phyloP scores from a whole-genome alignment of 345 rosid genomes.

The Populus alba region DNA sequence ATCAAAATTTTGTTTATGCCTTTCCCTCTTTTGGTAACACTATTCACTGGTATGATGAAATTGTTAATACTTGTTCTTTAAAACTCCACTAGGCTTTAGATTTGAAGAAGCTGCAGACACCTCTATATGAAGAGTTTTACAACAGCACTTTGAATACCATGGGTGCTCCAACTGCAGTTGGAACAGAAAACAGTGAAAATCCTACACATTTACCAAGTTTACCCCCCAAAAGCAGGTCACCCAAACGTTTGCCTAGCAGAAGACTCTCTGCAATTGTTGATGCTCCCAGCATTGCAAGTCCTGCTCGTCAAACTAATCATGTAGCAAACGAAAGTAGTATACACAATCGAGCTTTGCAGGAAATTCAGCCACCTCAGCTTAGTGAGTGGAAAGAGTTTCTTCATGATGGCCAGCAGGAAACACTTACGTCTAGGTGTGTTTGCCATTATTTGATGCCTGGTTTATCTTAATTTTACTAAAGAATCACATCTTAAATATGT shows the following conservation, averaged over 20 bases:
- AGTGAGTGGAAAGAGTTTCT: constrained; percentile 42
- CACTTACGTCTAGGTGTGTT: constrained; percentile 20
- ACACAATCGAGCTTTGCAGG: constrained; percentile 45
- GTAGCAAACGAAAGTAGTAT: constrained; percentile 36
- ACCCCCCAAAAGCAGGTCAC: constrained; percentile 63
- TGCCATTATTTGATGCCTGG: not conserved
- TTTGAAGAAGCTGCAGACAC: constrained; percentile 35
- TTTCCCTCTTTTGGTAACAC: not conserved
- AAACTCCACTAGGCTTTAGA: constrained; percentile 38
- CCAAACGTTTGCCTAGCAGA: constrained; percentile 71
- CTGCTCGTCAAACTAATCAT: constrained; percentile 27
- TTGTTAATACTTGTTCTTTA: not conserved
- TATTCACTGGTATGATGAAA: not conserved
- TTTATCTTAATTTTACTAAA: not conserved
- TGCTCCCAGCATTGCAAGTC: not conserved
- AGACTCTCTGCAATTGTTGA: constrained; percentile 52
- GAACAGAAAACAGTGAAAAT: constrained; percentile 18
- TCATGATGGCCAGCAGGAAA: constrained; percentile 8
- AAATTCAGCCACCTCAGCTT: constrained; percentile 48
- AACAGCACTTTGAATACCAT: constrained; percentile 18
- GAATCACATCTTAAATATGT: not conserved
- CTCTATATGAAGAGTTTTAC: constrained; percentile 30
- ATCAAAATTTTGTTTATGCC: not conserved
- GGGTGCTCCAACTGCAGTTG: not conserved
- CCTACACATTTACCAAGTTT: constrained; percentile 8